Evolutionary conservation across 352 stramenopile genomes (phyloP).

Genomic region (Pythium angustatum): DNA sequence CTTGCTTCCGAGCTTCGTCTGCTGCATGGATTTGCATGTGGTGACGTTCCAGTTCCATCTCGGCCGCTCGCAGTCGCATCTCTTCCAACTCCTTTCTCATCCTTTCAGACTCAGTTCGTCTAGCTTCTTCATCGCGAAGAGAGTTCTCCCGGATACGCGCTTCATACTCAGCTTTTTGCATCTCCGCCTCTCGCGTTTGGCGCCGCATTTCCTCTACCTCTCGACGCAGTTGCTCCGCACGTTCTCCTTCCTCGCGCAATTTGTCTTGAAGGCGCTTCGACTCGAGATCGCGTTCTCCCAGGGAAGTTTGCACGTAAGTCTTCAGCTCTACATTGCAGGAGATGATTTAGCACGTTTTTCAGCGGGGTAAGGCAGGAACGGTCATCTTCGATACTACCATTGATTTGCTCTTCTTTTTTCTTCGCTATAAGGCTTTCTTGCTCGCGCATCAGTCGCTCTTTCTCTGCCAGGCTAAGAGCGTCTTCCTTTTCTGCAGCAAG

Average conservation of each 20-base stretch:
- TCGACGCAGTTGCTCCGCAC: constrained; percentile 50
- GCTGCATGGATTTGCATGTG: constrained; percentile 47
- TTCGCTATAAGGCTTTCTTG: constrained; percentile 46
- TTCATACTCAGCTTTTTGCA: constrained; percentile 50
- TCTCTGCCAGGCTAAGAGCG: constrained; percentile 53
- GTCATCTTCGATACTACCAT: no score
- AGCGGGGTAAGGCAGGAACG: no score
- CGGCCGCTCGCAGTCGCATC: constrained; percentile 45
- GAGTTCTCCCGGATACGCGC: constrained; percentile 35
- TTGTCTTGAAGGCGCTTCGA: constrained; percentile 68
- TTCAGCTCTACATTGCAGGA: constrained; percentile 43
- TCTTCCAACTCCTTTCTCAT: constrained; percentile 59
- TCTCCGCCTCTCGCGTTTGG: constrained; percentile 39
- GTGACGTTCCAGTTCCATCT: constrained; percentile 52
- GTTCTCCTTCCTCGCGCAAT: constrained; percentile 57
- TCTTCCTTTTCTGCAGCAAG: constrained; percentile 70
- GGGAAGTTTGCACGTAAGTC: constrained; percentile 59
- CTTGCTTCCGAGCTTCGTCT: constrained; percentile 42
- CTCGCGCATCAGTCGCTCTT: constrained; percentile 62
- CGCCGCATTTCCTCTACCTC: constrained; percentile 60
- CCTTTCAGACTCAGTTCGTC: constrained; percentile 41
- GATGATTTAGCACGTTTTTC: neutral
- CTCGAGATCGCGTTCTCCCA: constrained; percentile 65
- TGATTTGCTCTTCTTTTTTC: constrained; percentile 69
- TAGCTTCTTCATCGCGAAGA: constrained; percentile 38